Base-by-base conservation (phyloP, 2,329 filamentous ascomycete species). In the Neurospora sp. region DNA sequence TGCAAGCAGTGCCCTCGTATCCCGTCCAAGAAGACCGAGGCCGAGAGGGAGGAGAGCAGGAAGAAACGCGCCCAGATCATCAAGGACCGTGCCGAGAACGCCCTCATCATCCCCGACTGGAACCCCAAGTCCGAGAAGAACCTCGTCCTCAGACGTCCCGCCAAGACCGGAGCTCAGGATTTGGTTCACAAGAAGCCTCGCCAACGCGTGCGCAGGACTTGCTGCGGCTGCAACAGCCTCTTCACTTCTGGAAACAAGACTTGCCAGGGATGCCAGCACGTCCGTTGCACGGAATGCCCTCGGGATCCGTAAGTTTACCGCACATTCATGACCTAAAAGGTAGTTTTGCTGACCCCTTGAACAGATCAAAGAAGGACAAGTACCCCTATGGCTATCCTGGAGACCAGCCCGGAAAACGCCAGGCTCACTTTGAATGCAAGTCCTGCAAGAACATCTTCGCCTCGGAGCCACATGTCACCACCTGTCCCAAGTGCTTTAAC, bases 1-100 rank as follows among this genome's bases (percentile, higher is more conserved):
- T 97, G 94, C 86, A 91, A 88, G 77, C 89, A 91, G 76, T 97
- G 94, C 79, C 87, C 89, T 38, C 89, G 92, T 69, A 88, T 91
- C 76, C 93, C 93, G 40, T 83, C 86, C 68, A 89, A 89, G 81
- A 88, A 87, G 74, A 85, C 82, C 75, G 85, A 88, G 74, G 83
- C 83, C 72, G 84, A 87, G 76, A 82, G 82, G 74, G 79, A 84
- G 71, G 84, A 84, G 74, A 84, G 83, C 77, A 84, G 85, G 68
- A 83, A 84, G 77, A 82, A 79, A 75, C 83, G 84, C 73, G 83
- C 84, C 19, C 82, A 81, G 33, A 77, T 84, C 28, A 74, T 84
- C 71, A 85, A 89, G 76, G 85, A 85, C 73, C 84, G 86, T 72
- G 84, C 87, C 73, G 86, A 87, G 71, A 86, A 88, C 75, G 82